Evolutionary conservation across 1,139 yeast genomes (phyloP).

Genomic region (Hanseniaspora uvarum): DNA sequence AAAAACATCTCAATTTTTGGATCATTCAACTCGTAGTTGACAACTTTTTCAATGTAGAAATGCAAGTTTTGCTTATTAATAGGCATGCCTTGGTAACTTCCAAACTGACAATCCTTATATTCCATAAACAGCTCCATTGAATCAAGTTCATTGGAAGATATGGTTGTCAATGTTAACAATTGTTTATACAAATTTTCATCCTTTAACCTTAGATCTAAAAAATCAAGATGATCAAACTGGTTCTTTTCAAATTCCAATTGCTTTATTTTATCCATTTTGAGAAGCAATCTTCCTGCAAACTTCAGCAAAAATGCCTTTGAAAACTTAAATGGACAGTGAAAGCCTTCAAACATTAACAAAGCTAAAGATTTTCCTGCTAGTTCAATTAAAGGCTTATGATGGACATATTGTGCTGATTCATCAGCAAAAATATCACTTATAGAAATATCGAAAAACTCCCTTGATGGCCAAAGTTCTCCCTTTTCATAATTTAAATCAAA

Average conservation of each 20-base stretch:
- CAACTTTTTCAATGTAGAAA: slow-evolving; percentile 65
- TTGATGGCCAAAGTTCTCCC: slow-evolving; percentile 4
- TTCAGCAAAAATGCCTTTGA: slow-evolving; percentile 3
- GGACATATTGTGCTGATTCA: neutral
- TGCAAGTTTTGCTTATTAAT: slow-evolving; percentile 58
- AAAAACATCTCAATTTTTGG: slow-evolving; percentile 47
- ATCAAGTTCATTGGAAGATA: slow-evolving; percentile 49
- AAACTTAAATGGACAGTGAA: slow-evolving; percentile 5
- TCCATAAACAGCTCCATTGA: slow-evolving; percentile 58
- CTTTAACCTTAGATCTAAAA: slow-evolving; percentile 66
- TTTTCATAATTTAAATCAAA: neutral
- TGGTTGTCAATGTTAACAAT: slow-evolving; percentile 50
- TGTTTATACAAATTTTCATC: slow-evolving; percentile 61
- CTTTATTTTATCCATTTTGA: no score
- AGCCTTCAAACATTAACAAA: neutral
- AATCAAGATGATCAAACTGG: slow-evolving; percentile 22
- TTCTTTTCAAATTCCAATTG: neutral
- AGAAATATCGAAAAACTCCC: neutral
- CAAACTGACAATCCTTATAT: slow-evolving; percentile 26
- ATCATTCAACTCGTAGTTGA: slow-evolving; percentile 68
- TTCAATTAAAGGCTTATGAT: neutral
- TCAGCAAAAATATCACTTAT: neutral
- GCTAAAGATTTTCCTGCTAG: slow-evolving; percentile 12
- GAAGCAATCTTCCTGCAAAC: neutral
- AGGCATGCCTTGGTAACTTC: slow-evolving; percentile 28